Evolutionary conservation across 73 alveolate genomes (phyloP).

Genomic region (Strombidium stylifer): DNA sequence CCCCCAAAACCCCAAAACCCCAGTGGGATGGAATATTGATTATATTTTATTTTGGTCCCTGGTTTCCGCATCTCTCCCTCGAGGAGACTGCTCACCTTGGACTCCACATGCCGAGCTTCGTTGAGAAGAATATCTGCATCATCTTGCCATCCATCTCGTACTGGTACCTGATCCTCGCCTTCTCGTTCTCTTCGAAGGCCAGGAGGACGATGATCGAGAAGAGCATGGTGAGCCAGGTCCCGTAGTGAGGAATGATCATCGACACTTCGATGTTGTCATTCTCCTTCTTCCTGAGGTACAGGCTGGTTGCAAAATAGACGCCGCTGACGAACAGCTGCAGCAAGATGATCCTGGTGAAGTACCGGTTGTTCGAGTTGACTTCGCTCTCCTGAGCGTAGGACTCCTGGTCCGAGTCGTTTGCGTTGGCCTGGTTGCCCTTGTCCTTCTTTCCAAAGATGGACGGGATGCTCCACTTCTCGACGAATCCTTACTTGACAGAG

Average conservation of each 20-base stretch:
- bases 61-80: too few relatives aligned
- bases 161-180: constrained; percentile 11
- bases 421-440: constrained; percentile 23
- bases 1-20: too few relatives aligned
- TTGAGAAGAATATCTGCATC: constrained; percentile 48
- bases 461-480: too few relatives aligned
- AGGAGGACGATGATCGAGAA: constrained; percentile 5
- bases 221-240: constrained; percentile 23
- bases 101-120: constrained; percentile 58
- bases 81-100: constrained; percentile 23
- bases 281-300: neutral
- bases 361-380: constrained; percentile 10
- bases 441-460: too few relatives aligned
- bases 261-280: neutral
- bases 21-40: too few relatives aligned
- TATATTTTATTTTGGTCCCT: neutral
- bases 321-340: neutral
- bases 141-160: constrained; percentile 43
- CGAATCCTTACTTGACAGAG: too few relatives aligned
- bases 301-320: constrained; percentile 10
- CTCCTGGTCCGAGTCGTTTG: neutral
- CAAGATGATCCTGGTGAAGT: neutral
- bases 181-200: constrained; percentile 29
- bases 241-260: constrained; percentile 1
- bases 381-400: too few relatives aligned